Evolutionary conservation across 176 grass and related monocot species (phyloP).

Genomic region (Triticum aestivum): DNA sequence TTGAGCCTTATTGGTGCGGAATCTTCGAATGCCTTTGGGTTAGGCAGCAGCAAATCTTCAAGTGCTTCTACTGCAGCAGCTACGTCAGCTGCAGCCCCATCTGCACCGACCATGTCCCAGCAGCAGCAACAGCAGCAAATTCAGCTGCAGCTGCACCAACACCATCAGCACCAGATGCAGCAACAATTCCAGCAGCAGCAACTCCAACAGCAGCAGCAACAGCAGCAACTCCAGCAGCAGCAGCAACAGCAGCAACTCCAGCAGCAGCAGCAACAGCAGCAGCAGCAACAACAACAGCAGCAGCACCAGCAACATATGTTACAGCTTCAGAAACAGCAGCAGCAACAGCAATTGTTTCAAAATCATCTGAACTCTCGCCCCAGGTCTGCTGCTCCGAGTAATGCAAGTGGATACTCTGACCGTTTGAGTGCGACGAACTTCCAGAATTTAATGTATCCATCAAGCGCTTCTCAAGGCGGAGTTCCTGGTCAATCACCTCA

Average conservation of each 20-base stretch:
- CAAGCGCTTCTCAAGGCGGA: constrained; percentile 50
- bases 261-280: constrained; percentile 36
- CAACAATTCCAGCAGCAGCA: constrained; percentile 55
- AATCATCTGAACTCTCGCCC: constrained; percentile 64
- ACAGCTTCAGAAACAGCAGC: constrained; percentile 56
- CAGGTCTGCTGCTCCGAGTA: constrained; percentile 63
- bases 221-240: constrained; percentile 35
- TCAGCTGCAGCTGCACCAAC: constrained; percentile 58
- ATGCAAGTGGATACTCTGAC: constrained; percentile 43
- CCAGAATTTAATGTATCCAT: constrained; percentile 53
- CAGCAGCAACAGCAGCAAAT: constrained; percentile 56
- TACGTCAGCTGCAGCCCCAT: constrained; percentile 42
- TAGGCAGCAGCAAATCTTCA: constrained; percentile 52
- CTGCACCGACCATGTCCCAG: constrained; percentile 32
- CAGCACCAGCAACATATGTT: constrained; percentile 48
- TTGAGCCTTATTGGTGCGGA: constrained; percentile 66
- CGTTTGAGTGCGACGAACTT: constrained; percentile 32
- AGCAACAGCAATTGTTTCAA: constrained; percentile 47
- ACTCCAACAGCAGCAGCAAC: constrained; percentile 23
- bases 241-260: constrained; percentile 22
- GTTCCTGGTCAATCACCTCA: constrained; percentile 60
- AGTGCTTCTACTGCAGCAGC: constrained; percentile 34
- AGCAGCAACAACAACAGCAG: background rate
- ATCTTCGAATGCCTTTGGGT: constrained; percentile 50
- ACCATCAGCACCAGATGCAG: constrained; percentile 43